A percentile compares a stretch with the other conserved stretches of the same genome.
phyloP scores from a whole-genome alignment of 768 basidiomycete species.

The Hydnomerulius pinastri region DNA sequence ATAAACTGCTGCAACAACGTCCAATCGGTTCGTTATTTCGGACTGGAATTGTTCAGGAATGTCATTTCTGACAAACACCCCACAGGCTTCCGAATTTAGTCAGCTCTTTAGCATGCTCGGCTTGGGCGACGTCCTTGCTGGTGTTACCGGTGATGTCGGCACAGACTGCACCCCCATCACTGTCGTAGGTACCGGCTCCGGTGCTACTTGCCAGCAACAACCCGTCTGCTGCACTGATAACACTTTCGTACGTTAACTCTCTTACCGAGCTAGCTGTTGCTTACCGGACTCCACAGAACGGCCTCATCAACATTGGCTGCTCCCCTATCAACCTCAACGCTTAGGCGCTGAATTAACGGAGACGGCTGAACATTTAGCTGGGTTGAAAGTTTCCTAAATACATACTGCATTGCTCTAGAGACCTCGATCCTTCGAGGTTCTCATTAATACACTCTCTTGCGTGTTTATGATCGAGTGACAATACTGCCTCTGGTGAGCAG shows the following conservation, averaged over 20 bases:
- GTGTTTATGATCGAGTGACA: too few relatives aligned
- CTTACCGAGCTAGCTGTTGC: too few relatives aligned
- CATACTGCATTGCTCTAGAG: too few relatives aligned
- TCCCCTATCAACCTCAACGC: slow-evolving; percentile 4
- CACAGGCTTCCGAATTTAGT: background rate
- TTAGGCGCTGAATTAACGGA: too few relatives aligned
- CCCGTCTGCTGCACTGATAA: slow-evolving; percentile 11
- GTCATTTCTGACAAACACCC: background rate
- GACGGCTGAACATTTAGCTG: too few relatives aligned
- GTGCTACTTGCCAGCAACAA: slow-evolving; percentile 6
- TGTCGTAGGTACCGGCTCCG: background rate
- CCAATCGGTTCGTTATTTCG: slow-evolving; percentile 1
- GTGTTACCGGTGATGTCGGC: slow-evolving; percentile 3
- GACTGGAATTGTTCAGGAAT: background rate
- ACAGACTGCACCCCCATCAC: slow-evolving; percentile 7
- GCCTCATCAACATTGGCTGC: slow-evolving; percentile 8
- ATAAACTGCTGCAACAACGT: slow-evolving; percentile 16
- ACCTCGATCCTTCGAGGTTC: too few relatives aligned
- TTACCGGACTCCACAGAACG: background rate
- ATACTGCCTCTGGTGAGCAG: too few relatives aligned
- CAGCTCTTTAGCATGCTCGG: background rate
- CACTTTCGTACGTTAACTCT: slow-evolving; percentile 1
- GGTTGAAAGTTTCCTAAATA: too few relatives aligned
- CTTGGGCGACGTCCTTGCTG: background rate
- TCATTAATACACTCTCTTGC: too few relatives aligned